Evolutionary conservation across 768 basidiomycete species (phyloP).

Genomic region (Lactarius evosmus): DNA sequence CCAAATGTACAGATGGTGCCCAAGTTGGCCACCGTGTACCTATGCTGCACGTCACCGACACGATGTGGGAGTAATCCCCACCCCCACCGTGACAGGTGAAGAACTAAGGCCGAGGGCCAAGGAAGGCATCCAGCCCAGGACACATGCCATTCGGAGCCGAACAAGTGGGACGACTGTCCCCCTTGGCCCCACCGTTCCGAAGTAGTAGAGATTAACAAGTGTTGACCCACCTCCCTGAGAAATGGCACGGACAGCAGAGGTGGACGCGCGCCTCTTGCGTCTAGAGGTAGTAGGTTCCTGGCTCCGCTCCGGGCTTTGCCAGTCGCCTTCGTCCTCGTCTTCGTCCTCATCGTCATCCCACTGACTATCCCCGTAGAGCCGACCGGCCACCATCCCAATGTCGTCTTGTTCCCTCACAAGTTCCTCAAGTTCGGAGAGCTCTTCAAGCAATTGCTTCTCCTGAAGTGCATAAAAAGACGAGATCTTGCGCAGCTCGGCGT

Average conservation of each 20-base stretch:
- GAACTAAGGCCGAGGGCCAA: slow-evolving; percentile 1
- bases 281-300: slow-evolving; percentile 38
- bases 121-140: background rate
- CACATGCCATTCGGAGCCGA: background rate
- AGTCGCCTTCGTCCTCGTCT: slow-evolving; percentile 48
- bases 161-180: background rate
- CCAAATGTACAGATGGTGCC: background rate
- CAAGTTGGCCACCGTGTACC: slow-evolving; percentile 6
- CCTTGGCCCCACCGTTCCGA: background rate
- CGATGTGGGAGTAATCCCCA: background rate
- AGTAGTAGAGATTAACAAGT: background rate
- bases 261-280: slow-evolving; percentile 33
- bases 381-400: slow-evolving; percentile 47
- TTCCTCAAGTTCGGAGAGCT: slow-evolving; percentile 55
- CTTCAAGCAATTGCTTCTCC: slow-evolving; percentile 65
- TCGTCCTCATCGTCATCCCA: slow-evolving; percentile 55
- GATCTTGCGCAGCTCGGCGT: slow-evolving; percentile 82
- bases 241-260: slow-evolving; percentile 21
- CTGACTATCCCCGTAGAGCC: slow-evolving; percentile 49
- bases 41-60: background rate
- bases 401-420: slow-evolving; percentile 60
- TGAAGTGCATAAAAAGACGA: slow-evolving; percentile 72
- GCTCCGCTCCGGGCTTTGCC: slow-evolving; percentile 30
- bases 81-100: background rate
- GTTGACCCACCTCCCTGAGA: slow-evolving; percentile 21